A percentile compares a stretch with the other conserved stretches of the same genome.
Evolutionary conservation across 2,329 filamentous ascomycete species (phyloP).

Genomic region (Colletotrichum graminicola): DNA sequence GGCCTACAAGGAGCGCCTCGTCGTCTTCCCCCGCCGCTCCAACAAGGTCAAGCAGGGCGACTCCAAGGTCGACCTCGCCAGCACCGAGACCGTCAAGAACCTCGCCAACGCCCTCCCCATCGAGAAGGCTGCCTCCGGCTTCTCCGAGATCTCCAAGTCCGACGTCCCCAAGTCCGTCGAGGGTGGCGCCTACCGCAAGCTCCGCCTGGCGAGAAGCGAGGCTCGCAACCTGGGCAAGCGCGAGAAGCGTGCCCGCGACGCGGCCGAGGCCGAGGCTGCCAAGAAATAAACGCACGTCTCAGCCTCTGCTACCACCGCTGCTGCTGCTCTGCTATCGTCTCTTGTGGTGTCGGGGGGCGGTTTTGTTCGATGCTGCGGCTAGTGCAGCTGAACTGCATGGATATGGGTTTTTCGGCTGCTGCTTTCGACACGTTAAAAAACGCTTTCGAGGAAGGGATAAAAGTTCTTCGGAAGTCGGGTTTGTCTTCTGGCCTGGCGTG

Average conservation of each 20-base stretch:
- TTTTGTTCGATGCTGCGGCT: conserved; percentile 37
- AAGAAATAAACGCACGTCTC: conserved; percentile 78
- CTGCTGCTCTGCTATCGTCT: conserved; percentile 38
- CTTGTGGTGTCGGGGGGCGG: conserved; percentile 39
- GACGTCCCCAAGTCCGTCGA: conserved; percentile 80
- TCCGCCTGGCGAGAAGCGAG: conserved; percentile 87
- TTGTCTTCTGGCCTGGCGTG: conserved; percentile 41
- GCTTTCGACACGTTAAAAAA: conserved; percentile 42
- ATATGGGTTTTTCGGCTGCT: conserved; percentile 37
- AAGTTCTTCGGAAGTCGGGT: conserved; percentile 35
- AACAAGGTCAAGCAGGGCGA: conserved; percentile 96
- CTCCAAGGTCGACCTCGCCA: conserved; percentile 83
- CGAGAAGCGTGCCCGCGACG: conserved; percentile 94
- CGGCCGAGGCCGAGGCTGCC: conserved; percentile 83
- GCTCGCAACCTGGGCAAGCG: conserved; percentile 84
- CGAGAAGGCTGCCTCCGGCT: conserved; percentile 71
- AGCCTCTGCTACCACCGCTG: conserved; percentile 28
- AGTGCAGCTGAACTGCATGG: conserved; percentile 40
- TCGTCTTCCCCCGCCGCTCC: conserved; percentile 96
- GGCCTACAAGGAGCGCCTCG: conserved; percentile 95
- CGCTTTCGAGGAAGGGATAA: conserved; percentile 35
- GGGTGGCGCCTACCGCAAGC: conserved; percentile 87
- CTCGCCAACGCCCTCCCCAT: conserved; percentile 78
- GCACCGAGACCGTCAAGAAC: conserved; percentile 70
- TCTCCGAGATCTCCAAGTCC: conserved; percentile 85